Base-by-base conservation (phyloP, 345 rosid species). In the Camelina sativa region DNA sequence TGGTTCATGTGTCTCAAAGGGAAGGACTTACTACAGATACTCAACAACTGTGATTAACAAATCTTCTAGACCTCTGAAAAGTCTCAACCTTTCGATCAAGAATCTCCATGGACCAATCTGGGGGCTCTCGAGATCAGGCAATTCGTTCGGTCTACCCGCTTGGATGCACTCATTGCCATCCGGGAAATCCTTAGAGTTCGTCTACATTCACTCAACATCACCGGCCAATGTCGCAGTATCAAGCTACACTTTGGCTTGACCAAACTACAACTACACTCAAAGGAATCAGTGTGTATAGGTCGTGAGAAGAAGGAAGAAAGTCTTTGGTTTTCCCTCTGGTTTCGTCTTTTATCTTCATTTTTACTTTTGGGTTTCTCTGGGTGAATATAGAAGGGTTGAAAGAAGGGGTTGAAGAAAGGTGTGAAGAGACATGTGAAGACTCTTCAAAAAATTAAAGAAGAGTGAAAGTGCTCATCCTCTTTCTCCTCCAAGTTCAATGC, bases 391-490 rank as follows among this genome's bases (percentile, higher is more conserved):
- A 78, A 78, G 44, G 73, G 73, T 51, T 28, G 30, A 28, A 28
- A 28, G 30, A 28, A 28, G 30, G 44, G 73, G 73, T 51, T 65
- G 69, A 78, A 65, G 81, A 66, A 78, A 72, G 78, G 81, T 43
- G 77, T 78, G 77, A 78, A 67, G 81, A 77, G 77, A 71, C 75
- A 63, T 4, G 47, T 71, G 56, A 57, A 70, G 85, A 77, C 73
- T 69, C 80, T 69, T 57, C 77, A 68, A 62, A 63, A 76, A 79
- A 82, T 62, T 67, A 2, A 73, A 82, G 66, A 73, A 73, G 82
- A 74, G 79, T 69, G 40, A 30, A 79, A 80, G 94, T 89, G 97
- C 97, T 95, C 97, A 92, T 95, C 99, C 99, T 90, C 97, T 95
- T 88, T 89, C 90, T 80, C 88, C 88, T 83, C 89, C 59, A 77